Base-by-base conservation (phyloP, 768 basidiomycete species). In the Psilocybe tampanensis region DNA sequence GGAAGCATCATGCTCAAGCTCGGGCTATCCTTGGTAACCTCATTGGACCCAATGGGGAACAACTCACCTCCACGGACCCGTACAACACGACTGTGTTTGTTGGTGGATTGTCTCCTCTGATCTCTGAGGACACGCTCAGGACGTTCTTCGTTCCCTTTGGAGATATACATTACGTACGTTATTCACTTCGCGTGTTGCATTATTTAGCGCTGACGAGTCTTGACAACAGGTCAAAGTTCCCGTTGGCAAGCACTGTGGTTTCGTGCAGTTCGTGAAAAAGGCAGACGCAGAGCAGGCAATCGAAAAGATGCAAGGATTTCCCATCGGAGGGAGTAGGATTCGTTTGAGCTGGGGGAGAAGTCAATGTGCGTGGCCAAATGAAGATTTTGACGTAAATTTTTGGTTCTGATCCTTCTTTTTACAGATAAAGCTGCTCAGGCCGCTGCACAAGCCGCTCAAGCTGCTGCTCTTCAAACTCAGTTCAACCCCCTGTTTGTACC, bases 1-100 rank as follows among this genome's bases (percentile, higher is more conserved):
- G 88, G 89, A 89, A 91, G 69, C 90, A 92, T 62, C 88, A 92
- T 51, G 86, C 86, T 1, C 92, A 92, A 70, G 90, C 90, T 43
- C 84, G 89, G 6, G 89, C 90, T 1, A 90, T 93, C 55, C 73
- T 94, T 55, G 88, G 90, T 11, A 92, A 90, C 64, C 74, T 93
- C 18, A 91, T 94, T 41, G 92, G 92, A 19, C 91, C 90, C 0
- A 92, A 93, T 59, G 92, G 91, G 55, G 89, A 93, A 74, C 86
- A 92, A 70, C 76, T 94, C 60, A 92, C 90, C 24, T 91, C 90
- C 21, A 92, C 89, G 19, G 94, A 96, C 66, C 94, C 94, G n/a
- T 94, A 94, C 67, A 97, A 96, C 66, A 95, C 94, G 13, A 97
- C 95, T 1, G 94, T 94, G 5, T 97, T 97, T 60, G 95, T 97